These are phyloP conservation scores for Calonectria montana DNA, from an alignment of 2,329 filamentous ascomycete genomes.

Conservation along the genomic window DNA sequence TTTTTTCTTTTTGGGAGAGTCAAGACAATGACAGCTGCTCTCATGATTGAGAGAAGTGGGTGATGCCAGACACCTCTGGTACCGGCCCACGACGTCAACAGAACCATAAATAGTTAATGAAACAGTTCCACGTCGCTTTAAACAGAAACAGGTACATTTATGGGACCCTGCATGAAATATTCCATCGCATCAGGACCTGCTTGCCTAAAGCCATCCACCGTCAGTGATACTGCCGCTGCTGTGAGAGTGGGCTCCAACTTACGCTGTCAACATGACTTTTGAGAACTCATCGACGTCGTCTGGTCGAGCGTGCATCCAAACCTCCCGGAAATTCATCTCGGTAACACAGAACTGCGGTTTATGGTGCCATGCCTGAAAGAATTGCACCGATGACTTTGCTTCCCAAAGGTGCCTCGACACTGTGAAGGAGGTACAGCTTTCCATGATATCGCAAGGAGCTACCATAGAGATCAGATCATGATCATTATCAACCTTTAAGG, in stretches of 20 bases:
- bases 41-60: not conserved
- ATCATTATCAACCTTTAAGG: no score
- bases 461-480: conserved; percentile 1
- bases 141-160: conserved; percentile 20
- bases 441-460: conserved; percentile 36
- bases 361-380: conserved; percentile 57
- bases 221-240: not conserved
- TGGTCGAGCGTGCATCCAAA: conserved; percentile 50
- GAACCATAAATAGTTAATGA: no score
- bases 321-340: conserved; percentile 49
- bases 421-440: conserved; percentile 43
- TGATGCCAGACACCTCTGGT: no score
- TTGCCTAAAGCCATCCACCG: conserved; percentile 41
- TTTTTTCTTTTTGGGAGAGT: no score
- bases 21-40: not conserved
- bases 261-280: conserved; percentile 51
- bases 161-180: conserved; percentile 49
- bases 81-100: no score
- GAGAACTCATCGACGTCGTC: conserved; percentile 55
- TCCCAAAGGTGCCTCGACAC: conserved; percentile 58
- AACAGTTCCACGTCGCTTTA: not conserved
- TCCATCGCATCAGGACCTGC: conserved; percentile 50
- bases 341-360: conserved; percentile 52
- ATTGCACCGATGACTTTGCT: conserved; percentile 53
- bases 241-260: conserved; percentile 32